Conservation (phyloP, 2,329 filamentous ascomycete genomes). For the Rutstroemia sydowiana region DNA sequence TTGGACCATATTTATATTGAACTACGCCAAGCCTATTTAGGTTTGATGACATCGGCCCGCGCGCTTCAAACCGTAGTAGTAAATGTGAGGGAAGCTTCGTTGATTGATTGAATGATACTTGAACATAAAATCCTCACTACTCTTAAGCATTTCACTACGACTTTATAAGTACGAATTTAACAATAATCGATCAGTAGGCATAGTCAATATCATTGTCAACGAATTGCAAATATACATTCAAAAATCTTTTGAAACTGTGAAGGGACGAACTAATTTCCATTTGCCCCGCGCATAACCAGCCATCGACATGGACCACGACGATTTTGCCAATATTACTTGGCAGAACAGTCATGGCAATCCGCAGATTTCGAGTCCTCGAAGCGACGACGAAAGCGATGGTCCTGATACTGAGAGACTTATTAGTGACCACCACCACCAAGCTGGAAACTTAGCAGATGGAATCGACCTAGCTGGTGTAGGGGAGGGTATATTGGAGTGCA, state of each 20-base stretch:
- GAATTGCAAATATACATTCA: too few relatives aligned
- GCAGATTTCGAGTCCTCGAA: conserved; percentile 36
- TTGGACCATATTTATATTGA: background rate
- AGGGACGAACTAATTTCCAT: too few relatives aligned
- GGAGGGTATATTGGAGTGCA: conserved; percentile 73
- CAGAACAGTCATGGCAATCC: conserved; percentile 45
- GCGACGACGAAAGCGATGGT: conserved; percentile 28
- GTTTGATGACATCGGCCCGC: conserved; percentile 9
- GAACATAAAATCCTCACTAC: background rate
- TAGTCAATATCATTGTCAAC: too few relatives aligned
- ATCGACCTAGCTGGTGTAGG: conserved; percentile 56
- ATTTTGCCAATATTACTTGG: conserved; percentile 80
- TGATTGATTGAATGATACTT: background rate
- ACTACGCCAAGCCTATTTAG: conserved; percentile 4
- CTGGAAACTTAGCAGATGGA: conserved; percentile 30
- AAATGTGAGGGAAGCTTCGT: conserved; percentile 1
- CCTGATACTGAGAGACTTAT: conserved; percentile 7
- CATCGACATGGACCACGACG: conserved; percentile 41
- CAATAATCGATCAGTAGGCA: too few relatives aligned
- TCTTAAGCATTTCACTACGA: too few relatives aligned
- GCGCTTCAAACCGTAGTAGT: background rate
- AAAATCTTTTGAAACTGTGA: background rate
- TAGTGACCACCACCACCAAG: conserved; percentile 19
- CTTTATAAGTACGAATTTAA: too few relatives aligned
- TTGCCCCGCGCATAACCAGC: conserved; percentile 15